Evolutionary conservation across 2,329 filamentous ascomycete species (phyloP), one percentile per base, ranked within the genome.

Genomic region (Achaetomium macrosporum): DNA sequence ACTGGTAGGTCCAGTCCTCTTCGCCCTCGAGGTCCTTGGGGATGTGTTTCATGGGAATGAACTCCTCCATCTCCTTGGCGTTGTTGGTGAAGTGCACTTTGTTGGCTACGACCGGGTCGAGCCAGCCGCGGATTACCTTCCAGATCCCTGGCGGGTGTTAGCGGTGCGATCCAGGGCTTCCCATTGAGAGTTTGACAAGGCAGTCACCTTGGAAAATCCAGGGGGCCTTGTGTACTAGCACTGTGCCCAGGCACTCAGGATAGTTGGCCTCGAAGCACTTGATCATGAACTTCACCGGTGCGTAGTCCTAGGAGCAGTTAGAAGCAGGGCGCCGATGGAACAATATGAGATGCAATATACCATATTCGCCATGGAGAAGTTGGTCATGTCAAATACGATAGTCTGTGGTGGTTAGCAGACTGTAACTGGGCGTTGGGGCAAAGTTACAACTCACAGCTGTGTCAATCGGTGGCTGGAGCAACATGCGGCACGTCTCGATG

Each of bases 211-310:
- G 91, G 73, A 99, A 99, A 42, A 99, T 75, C 93, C 93, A 99
- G 3, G 93, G 93, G 0, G 93, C 85, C 69, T 96, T 96, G 76
- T 99, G 93, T 36, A 99, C 89, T 42, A 97, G 79, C 2, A 97
- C 89, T 2, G 87, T 80, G 29, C 92, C 93, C 1, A 99, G 78
- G 44, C 84, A 92, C 69, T 99, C 93, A 0, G 93, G 93, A 63
- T 97, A 99, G 68, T 99, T 97, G 55, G 93, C 93, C 73, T 99
- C 93, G 66, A 99, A 99, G 69, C 91, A 96, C 71, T 96, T 95
- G 70, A 99, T 96, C 87, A 99, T 96, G 73, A 97, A 99, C 66
- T 96, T 99, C 53, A 99, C 89, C 1, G 93, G 92, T 0, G 88
- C 82, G 68, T 97, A 97, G 69, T 99, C 93, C 83, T 86, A 52